Base-by-base conservation (phyloP, 441 rosid genomes). In the Geranium incanum region DNA sequence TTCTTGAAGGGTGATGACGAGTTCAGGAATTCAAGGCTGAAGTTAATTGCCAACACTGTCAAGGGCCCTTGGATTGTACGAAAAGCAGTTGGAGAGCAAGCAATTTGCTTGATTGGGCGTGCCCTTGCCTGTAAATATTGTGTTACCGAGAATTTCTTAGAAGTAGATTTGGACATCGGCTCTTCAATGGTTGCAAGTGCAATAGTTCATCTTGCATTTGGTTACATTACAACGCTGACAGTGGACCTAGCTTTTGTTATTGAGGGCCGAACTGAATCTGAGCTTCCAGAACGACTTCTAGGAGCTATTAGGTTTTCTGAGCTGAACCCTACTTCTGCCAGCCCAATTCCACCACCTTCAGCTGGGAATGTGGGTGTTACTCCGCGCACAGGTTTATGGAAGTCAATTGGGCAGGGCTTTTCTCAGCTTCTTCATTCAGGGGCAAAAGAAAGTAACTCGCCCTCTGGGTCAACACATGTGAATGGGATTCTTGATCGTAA, bases 21-120 rank as follows among this genome's bases (percentile, higher is more conserved):
- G 1, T 88, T 76, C 68, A 86, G 83, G 72, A 91, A 79, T 74
- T 88, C 96, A 11, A 82, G 92, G 84, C 93, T 94, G 37, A 94
- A 94, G 75, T 73, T 91, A 76, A 89, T 94, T 55, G 98, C 97
- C 52, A 94, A 91, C 91, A 87, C 91, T 38, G 96, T 88, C 71
- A 84, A 88, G 75, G 98, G 97, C 0, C 98, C 98, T 6, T 94
- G 98, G 98, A 89, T 91, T 2, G 97, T 94, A 19, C 86, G 84
- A 81, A 94, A 86, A 81, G 98, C 98, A 36, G 98, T 91, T 69
- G 98, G 97, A 66, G 97, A 94, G 86, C 98, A 91, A 76, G 98
- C 98, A 0, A 89, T 91, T 43, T 94, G 97, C 75, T 75, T 94
- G 55, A 88, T 93, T 21, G 98, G 98, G 36, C 97, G 95, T 33